A percentile compares a stretch with the other conserved stretches of the same genome.
phyloP scores from a whole-genome alignment of 2,329 filamentous ascomycete species.

The Colletotrichum graminicola region DNA sequence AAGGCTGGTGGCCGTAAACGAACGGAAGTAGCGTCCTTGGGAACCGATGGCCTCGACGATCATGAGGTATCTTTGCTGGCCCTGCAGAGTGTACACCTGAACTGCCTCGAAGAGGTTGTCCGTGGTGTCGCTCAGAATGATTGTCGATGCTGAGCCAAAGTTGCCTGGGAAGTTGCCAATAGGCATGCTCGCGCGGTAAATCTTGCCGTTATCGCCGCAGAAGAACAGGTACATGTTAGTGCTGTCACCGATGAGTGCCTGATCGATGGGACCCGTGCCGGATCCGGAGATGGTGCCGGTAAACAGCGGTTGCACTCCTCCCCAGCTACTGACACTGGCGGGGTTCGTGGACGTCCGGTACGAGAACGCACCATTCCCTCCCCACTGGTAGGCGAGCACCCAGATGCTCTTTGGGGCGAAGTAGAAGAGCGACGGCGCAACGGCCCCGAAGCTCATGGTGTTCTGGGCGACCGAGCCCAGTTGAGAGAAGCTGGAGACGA shows the following conservation, averaged over 20 bases:
- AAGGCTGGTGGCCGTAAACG: slow-evolving; percentile 71
- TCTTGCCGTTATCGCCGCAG: slow-evolving; percentile 73
- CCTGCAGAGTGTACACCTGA: neutral
- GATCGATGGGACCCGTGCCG: slow-evolving; percentile 66
- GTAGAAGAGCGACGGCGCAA: slow-evolving; percentile 73
- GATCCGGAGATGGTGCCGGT: neutral
- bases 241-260: slow-evolving; percentile 72
- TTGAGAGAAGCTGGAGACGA: neutral
- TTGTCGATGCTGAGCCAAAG: slow-evolving; percentile 62
- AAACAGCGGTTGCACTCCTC: neutral
- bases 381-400: slow-evolving; percentile 75
- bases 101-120: neutral
- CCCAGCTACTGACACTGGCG: neutral
- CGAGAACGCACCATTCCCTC: slow-evolving; percentile 64
- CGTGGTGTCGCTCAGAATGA: neutral
- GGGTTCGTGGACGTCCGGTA: slow-evolving; percentile 65
- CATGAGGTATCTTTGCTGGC: neutral
- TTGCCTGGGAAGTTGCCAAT: slow-evolving; percentile 71
- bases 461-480: slow-evolving; percentile 48
- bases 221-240: slow-evolving; percentile 77
- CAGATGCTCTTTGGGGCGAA: slow-evolving; percentile 71
- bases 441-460: slow-evolving; percentile 58
- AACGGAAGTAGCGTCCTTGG: slow-evolving; percentile 63
- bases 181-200: slow-evolving; percentile 74
- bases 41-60: neutral